Conservation (phyloP, 129 eudicot species). For the Chrysanthemum makinoi region DNA sequence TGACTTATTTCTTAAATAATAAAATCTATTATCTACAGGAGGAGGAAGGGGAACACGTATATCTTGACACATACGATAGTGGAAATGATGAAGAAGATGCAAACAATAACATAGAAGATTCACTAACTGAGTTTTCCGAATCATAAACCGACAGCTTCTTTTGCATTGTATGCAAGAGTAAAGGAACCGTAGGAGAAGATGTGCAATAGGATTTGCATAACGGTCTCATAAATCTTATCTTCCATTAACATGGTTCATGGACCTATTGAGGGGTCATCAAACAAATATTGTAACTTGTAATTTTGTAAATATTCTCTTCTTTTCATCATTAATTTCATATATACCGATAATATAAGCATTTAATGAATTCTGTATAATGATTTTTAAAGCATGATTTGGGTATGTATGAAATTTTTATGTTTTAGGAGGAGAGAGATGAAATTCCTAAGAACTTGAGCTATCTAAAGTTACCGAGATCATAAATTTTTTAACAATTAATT, state of each 20-base stretch:
- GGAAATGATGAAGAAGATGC: slow-evolving; percentile 44
- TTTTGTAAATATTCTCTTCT: not conserved
- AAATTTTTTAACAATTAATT: too few relatives aligned
- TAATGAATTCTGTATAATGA: too few relatives aligned
- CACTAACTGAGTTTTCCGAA: slow-evolving; percentile 39
- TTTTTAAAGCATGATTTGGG: not conserved
- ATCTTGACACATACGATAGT: slow-evolving; percentile 41
- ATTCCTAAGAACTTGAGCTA: too few relatives aligned
- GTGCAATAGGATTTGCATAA: not conserved
- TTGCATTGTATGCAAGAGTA: slow-evolving; percentile 2
- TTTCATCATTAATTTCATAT: too few relatives aligned
- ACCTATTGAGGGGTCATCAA: not conserved
- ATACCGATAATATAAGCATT: too few relatives aligned
- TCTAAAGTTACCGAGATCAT: too few relatives aligned
- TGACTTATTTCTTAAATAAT: not conserved
- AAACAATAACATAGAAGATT: slow-evolving; percentile 34
- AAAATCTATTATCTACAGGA: slow-evolving; percentile 24
- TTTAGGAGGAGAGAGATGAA: too few relatives aligned
- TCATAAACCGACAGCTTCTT: slow-evolving; percentile 10
- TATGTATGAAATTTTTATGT: not conserved
- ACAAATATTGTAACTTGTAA: slow-evolving; percentile 6
- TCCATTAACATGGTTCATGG: not conserved
- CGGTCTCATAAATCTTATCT: not conserved
- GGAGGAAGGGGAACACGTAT: slow-evolving; percentile 60
- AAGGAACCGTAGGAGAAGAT: not conserved